Evolutionary conservation across 768 basidiomycete genomes (phyloP).

Genomic region (Daedaleopsis nitida): DNA sequence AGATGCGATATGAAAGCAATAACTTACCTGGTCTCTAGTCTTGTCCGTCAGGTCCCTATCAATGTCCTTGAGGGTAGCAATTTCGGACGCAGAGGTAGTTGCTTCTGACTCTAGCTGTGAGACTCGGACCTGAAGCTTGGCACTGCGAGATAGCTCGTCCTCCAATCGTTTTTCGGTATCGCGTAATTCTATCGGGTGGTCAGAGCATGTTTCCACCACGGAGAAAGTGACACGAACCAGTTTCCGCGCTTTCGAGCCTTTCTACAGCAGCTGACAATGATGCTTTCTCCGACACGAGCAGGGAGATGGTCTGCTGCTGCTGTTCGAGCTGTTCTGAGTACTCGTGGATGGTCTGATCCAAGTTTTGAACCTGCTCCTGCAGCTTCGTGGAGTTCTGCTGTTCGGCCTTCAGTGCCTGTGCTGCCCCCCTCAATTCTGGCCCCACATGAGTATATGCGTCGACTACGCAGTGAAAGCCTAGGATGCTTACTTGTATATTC

Average conservation of each 20-base stretch:
- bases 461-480: neutral
- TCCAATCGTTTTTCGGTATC: constrained; percentile 28
- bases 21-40: constrained; percentile 52
- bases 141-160: constrained; percentile 22
- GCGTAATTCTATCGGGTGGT: constrained; percentile 21
- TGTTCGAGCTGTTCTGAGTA: constrained; percentile 22
- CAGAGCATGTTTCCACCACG: neutral
- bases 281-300: constrained; percentile 41
- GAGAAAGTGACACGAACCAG: constrained; percentile 24
- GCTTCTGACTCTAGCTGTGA: constrained; percentile 45
- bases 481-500: constrained; percentile 6
- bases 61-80: constrained; percentile 46
- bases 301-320: constrained; percentile 43
- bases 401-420: constrained; percentile 13
- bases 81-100: constrained; percentile 37
- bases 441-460: neutral
- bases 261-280: constrained; percentile 33
- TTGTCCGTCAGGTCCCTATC: constrained; percentile 57
- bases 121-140: constrained; percentile 34
- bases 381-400: constrained; percentile 10
- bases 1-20: no score
- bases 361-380: constrained; percentile 18
- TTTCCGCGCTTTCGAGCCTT: constrained; percentile 32
- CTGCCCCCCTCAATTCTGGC: constrained; percentile 2
- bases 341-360: constrained; percentile 25